Base-by-base conservation (phyloP, 1,284 basidiomycete genomes). In the Somion occarium region DNA sequence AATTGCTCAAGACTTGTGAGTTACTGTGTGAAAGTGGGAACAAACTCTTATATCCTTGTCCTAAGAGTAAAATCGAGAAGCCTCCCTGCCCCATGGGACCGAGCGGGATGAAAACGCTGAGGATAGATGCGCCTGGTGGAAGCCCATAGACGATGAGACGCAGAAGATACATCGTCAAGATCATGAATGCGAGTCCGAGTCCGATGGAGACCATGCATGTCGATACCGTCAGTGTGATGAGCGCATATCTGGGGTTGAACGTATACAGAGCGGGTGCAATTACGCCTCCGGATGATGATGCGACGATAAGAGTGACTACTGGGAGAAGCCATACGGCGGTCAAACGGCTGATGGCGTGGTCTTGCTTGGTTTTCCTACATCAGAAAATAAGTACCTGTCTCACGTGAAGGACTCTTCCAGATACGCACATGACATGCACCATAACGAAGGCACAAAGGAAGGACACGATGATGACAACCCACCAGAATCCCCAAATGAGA, bases 401-500 rank as follows among this genome's bases (percentile, higher is more conserved):
- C 34, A 9, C n/a, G 49, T 12, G 34, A 47, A 44, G 42, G 9
- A 3, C 38, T 22, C 5, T 20, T 12, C 26, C 44, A n/a, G n/a
- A 24, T 3, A 62, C 74, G 52, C 54, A 77, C 77, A 84, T 83
- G 9, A 74, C 61, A 55, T 83, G 75, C 7, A 83, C 63, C 59
- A 84, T 65, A 1, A 76, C 79, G 47, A 83, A 74, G 25, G 75
- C 76, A 56, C 78, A 73, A 15, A 73, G 13, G 23, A 79, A 61
- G 0, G 83, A 76, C 2, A 80, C 41, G 0, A 66, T 53, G 0
- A 73, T 66, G 56, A 80, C 75, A 34, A 81, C 48, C 85, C 83
- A 86, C 85, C 85, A 88, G 15, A 81, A 64, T 1, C 63, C 78
- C 73, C 82, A 81, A 3, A 82, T 66, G 9, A 76, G 63, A 30